Evolutionary conservation across 495 filamentous ascomycete genomes (phyloP), one percentile per base, ranked within the genome.

Genomic region (Jackrogersella multiformis): DNA sequence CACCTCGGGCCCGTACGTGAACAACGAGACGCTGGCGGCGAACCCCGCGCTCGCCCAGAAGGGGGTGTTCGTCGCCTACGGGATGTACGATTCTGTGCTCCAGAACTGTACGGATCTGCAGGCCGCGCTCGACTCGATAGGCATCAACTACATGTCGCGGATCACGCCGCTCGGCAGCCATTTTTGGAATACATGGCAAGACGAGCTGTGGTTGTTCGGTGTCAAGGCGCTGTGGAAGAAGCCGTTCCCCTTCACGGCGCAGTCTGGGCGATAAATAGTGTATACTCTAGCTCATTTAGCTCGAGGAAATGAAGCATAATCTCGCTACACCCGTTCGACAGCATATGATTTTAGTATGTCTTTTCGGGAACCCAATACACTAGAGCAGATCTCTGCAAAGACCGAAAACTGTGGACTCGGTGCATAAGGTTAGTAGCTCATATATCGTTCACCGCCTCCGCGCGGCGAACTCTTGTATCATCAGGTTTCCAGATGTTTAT

Each of bases 201-300:
- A 76, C 60, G 73, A 72, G 64, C 57, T 76, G 42, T 76, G 74
- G 74, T 74, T 69, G 74, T 76, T 76, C 66, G 74, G 74, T 8
- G 48, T 61, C 23, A 73, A 69, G 56, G 72, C 73, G 0, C 21
- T 76, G 45, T 76, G 74, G 74, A 82, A 72, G 74, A 82, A 70
- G 71, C 66, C 66, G 49, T 36, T 56, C n/a, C 66, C 61, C 56
- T 69, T 51, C 20, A 52, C 61, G 18, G 44, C 51, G 30, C 55
- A 18, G 36, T 61, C 49, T 4, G 66, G 61, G 56, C 49, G 66
- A 42, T 61, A 56, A n/a, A 38, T 0, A 13, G 26, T 30, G 3
- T 7, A 30, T 23, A 4, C 23, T 15, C 18, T 57, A 57, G 16
- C 24, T 36, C 18, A 38, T 46, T 9, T 36, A 18, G 4, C 15